A percentile compares a stretch with the other conserved stretches of the same genome.
phyloP scores from a whole-genome alignment of 2,329 filamentous ascomycete genomes.

The Coniella lustricola region DNA sequence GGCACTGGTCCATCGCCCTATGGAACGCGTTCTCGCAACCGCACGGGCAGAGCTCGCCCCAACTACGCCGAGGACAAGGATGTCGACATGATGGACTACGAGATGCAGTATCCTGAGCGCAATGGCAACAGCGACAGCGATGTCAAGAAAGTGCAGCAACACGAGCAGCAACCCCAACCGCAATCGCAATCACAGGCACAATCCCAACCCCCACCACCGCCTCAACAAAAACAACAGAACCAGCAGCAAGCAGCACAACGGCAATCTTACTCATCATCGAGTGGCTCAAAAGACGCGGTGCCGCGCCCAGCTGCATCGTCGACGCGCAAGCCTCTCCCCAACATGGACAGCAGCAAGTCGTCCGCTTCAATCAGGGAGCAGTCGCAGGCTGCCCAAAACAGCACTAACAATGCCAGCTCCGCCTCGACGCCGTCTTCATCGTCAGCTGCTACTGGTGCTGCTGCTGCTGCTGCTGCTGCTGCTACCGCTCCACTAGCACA shows the following conservation, averaged over 20 bases:
- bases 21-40: conserved; percentile 89
- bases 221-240: conserved; percentile 21
- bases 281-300: conserved; percentile 23
- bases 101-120: conserved; percentile 49
- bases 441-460: conserved; percentile 19
- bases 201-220: conserved; percentile 16
- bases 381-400: conserved; percentile 22
- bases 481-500: conserved; percentile 25
- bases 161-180: too few species aligned
- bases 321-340: conserved; percentile 24
- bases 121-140: conserved; percentile 43
- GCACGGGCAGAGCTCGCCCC: conserved; percentile 68
- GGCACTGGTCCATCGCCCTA: conserved; percentile 61
- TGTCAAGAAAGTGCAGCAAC: conserved; percentile 51
- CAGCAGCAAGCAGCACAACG: conserved; percentile 2
- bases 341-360: conserved; percentile 32
- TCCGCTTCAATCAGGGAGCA: conserved; percentile 19
- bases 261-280: conserved; percentile 32
- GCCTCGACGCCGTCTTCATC: conserved; percentile 22
- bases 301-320: conserved; percentile 22
- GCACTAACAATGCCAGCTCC: conserved; percentile 21
- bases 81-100: conserved; percentile 77
- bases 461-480: conserved; percentile 37
- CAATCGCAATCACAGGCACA: too few species aligned
- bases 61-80: conserved; percentile 97